phyloP scores from a whole-genome alignment of 106 monocot genomes.

The Dactylorhiza incarnata region DNA sequence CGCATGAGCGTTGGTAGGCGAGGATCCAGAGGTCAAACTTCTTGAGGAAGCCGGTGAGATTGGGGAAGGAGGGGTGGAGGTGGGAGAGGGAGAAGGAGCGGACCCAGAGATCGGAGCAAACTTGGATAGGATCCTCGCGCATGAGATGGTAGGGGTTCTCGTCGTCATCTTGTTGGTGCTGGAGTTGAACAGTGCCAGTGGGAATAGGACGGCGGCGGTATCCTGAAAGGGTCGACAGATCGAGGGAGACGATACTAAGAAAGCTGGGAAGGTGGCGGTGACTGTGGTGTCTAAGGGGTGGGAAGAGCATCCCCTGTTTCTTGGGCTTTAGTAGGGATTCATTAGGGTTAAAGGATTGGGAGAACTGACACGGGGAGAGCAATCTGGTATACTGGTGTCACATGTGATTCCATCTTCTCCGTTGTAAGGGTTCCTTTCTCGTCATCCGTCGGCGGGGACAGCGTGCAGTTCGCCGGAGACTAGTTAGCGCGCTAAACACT shows the following conservation, averaged over 20 bases:
- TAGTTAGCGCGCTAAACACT: too few species aligned
- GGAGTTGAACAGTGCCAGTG: background rate
- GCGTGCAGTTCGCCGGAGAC: too few species aligned
- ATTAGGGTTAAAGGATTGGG: background rate
- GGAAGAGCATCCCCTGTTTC: background rate
- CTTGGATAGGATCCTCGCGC: slow-evolving; percentile 51
- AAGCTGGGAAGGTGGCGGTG: background rate
- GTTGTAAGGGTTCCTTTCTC: too few species aligned
- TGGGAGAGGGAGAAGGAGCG: slow-evolving; percentile 49
- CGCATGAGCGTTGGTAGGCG: slow-evolving; percentile 85
- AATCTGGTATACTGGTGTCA: background rate
- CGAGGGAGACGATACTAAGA: background rate
- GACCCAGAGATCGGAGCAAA: slow-evolving; percentile 52
- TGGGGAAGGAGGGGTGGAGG: slow-evolving; percentile 31
- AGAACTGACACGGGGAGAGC: background rate
- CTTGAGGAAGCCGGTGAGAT: slow-evolving; percentile 75
- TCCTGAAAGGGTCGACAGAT: slow-evolving; percentile 11
- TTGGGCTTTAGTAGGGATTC: background rate
- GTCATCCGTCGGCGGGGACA: too few species aligned
- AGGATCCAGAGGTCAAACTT: slow-evolving; percentile 82
- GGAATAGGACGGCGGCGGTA: slow-evolving; percentile 8
- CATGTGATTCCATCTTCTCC: background rate
- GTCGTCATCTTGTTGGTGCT: background rate
- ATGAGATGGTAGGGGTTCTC: slow-evolving; percentile 51
- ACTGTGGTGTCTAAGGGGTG: background rate